These are phyloP conservation scores for Gleditsia sinensis DNA, from an alignment of 306 rosid species.

Conservation along the genomic window DNA sequence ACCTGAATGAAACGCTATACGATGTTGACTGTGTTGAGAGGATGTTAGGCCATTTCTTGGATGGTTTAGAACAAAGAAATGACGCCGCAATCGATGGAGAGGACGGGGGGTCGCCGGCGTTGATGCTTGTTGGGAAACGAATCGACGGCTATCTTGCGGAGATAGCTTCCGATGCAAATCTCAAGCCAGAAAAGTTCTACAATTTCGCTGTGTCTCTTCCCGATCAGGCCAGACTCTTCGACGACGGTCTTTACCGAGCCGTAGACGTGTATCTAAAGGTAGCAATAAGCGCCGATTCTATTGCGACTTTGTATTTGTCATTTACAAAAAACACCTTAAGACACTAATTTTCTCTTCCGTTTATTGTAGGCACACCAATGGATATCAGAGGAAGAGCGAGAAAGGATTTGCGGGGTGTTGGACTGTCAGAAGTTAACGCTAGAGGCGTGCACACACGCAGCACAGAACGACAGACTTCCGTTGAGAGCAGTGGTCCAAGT, in stretches of 20 bases:
- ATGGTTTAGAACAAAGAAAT: constrained; percentile 49
- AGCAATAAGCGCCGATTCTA: not conserved
- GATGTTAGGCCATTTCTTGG: constrained; percentile 58
- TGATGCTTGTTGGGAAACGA: constrained; percentile 70
- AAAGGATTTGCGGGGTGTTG: constrained; percentile 69
- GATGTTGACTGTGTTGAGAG: constrained; percentile 88
- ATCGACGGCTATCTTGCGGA: constrained; percentile 87
- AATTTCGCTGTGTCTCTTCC: constrained; percentile 76
- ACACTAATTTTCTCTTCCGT: not conserved
- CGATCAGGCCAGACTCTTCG: constrained; percentile 84
- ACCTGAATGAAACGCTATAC: constrained; percentile 84
- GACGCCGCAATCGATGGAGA: constrained; percentile 20
- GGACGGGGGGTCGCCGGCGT: constrained; percentile 10
- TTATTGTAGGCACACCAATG: constrained; percentile 69
- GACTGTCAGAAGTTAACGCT: constrained; percentile 88
- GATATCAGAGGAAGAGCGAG: constrained; percentile 74
- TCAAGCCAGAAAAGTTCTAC: constrained; percentile 65
- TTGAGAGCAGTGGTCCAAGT: constrained; percentile 89
- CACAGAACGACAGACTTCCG: constrained; percentile 96
- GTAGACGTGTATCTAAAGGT: constrained; percentile 96
- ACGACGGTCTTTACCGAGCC: constrained; percentile 94
- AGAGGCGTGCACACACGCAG: constrained; percentile 98
- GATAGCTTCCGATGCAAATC: constrained; percentile 91
- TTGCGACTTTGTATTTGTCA: not conserved
- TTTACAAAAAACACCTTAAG: not conserved